Base-by-base conservation (phyloP, 2,329 filamentous ascomycete species). In the Cytospora piceae region DNA sequence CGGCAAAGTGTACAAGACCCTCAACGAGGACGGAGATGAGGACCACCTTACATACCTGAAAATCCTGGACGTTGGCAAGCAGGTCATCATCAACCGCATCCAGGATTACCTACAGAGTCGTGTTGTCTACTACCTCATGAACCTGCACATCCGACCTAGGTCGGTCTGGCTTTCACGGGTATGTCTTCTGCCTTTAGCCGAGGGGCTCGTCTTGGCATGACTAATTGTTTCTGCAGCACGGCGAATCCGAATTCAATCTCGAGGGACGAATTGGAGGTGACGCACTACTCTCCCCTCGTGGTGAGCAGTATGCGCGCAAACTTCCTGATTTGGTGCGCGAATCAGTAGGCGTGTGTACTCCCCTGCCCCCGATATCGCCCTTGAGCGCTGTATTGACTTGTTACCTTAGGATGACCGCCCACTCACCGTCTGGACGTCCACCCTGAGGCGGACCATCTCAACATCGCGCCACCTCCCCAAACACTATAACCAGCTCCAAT, bases 41-140 rank as follows among this genome's bases (percentile, higher is more conserved):
- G 87, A 86, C 71, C 84, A 94, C 71, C 87, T 95, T 72, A 97
- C 95, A 46, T 99, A 97, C 75, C 90, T 98, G 75, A 98, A 99
- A 80, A 90, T 99, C 75, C 96, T 98, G 84, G 90, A 99, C 74
- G 93, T 98, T 15, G 94, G 95, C 66, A 92, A 92, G 71, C 93
- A 96, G 74, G 94, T 98, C 75, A 95, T 98, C 74, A 98, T 99
- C 85, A 99, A 98, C 80, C 90, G 91, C 75, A 97, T 99, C 74
- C 90, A 93, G 75, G 95, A 99, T 78, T 99, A 99, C 75, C 84
- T 99, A 32, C 95, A 97, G 77, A 97, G 93, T 77, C 90, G 95
- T 65, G 90, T 99, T 54, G 94, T 99, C 55, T 99, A 99, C 79
- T 99, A 97, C 76, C 87, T 98, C 66, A 97, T 98, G 89, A 99